Conservation (phyloP, 345 rosid species). For the Zanthoxylum bungeanum region DNA sequence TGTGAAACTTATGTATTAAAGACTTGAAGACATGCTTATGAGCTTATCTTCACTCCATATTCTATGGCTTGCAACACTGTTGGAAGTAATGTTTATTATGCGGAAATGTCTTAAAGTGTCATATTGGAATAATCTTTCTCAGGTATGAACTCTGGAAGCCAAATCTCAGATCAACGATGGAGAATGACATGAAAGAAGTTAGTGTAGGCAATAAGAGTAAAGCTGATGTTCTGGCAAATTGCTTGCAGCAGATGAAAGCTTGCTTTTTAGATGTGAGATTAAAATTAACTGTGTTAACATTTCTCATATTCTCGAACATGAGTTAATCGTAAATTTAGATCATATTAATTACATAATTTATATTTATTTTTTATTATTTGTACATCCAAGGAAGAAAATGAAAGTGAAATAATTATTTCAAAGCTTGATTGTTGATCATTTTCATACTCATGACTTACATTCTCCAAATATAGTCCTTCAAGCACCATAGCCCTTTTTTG, state of each 20-base stretch:
- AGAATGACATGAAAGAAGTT: conserved; percentile 89
- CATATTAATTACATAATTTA: neutral
- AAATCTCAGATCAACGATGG: conserved; percentile 94
- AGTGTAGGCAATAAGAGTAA: conserved; percentile 78
- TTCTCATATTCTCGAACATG: neutral
- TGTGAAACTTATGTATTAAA: neutral
- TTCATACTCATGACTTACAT: neutral
- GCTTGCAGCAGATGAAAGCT: conserved; percentile 96
- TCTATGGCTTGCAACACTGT: neutral
- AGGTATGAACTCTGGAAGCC: conserved; percentile 99
- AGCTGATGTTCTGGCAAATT: conserved; percentile 75
- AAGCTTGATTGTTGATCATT: neutral
- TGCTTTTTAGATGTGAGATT: conserved; percentile 91
- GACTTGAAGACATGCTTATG: neutral
- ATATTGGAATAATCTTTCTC: conserved; percentile 19
- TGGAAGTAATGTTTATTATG: neutral
- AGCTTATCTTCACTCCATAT: neutral
- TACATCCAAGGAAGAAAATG: neutral
- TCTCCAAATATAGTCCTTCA: neutral
- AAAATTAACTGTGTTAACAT: neutral
- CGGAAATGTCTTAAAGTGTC: neutral
- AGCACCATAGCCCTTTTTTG: neutral
- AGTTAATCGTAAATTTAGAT: neutral
- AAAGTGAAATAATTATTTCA: neutral
- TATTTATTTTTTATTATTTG: neutral